Conservation (phyloP, 2,329 filamentous ascomycete genomes). For the Fusarium sp. region DNA sequence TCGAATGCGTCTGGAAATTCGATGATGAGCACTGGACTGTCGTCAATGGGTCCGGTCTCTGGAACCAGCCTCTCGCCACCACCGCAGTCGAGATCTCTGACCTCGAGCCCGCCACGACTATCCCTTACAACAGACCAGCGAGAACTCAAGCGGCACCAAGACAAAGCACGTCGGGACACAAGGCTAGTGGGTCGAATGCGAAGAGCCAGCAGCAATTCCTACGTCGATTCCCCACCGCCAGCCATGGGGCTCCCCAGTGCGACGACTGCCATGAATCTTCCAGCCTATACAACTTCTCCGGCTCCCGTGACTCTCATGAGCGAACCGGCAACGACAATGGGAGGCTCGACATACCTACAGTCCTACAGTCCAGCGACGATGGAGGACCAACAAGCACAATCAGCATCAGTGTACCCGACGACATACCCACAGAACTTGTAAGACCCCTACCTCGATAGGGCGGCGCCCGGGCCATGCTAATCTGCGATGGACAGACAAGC, state of each 20-base stretch:
- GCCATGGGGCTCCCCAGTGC: slow-evolving; percentile 50
- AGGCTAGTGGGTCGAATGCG: slow-evolving; percentile 61
- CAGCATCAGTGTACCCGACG: slow-evolving; percentile 47
- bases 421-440: slow-evolving; percentile 51
- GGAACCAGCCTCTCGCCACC: slow-evolving; percentile 62
- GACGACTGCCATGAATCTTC: slow-evolving; percentile 54
- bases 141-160: slow-evolving; percentile 67
- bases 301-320: slow-evolving; percentile 60
- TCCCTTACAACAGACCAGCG: slow-evolving; percentile 66
- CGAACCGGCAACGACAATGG: slow-evolving; percentile 57
- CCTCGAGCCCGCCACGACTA: slow-evolving; percentile 64
- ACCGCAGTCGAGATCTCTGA: slow-evolving; percentile 59
- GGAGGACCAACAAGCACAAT: slow-evolving; percentile 52
- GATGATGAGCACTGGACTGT: slow-evolving; percentile 56
- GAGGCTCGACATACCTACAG: slow-evolving; percentile 55
- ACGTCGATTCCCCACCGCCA: slow-evolving; percentile 51
- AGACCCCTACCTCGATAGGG: slow-evolving; percentile 38
- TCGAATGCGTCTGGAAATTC: slow-evolving; percentile 44
- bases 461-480: slow-evolving; percentile 46
- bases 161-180: slow-evolving; percentile 65
- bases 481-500: slow-evolving; percentile 41
- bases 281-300: slow-evolving; percentile 61
- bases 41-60: slow-evolving; percentile 56
- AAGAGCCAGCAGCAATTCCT: slow-evolving; percentile 58
- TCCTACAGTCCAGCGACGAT: slow-evolving; percentile 59